phyloP scores from a whole-genome alignment of 106 monocot species.

The Posidonia australis region DNA sequence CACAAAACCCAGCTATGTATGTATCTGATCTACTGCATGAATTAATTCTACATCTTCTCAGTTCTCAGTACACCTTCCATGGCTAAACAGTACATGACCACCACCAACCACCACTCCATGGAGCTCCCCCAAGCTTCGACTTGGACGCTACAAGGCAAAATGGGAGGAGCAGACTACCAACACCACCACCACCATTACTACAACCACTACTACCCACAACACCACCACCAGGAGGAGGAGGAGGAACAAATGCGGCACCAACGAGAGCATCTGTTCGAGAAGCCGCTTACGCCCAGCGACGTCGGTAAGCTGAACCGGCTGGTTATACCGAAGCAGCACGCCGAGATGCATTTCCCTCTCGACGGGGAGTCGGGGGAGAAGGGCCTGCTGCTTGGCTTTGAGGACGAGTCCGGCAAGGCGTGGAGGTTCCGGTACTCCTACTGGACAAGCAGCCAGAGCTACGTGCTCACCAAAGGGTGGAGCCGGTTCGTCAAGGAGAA shows the following conservation, averaged over 20 bases:
- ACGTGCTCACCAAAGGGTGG: conserved; percentile 80
- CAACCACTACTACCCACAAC: neutral
- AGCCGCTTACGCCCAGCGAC: conserved; percentile 60
- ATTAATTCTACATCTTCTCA: neutral
- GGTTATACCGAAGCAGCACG: conserved; percentile 69
- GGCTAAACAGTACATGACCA: neutral
- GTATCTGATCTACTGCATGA: neutral
- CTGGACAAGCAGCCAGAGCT: conserved; percentile 80
- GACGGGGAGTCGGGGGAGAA: conserved; percentile 44
- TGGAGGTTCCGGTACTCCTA: conserved; percentile 76
- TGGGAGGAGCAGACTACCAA: neutral
- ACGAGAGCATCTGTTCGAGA: conserved; percentile 42
- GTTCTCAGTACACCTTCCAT: neutral
- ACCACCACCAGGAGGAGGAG: neutral
- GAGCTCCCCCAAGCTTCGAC: neutral
- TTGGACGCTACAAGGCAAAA: neutral
- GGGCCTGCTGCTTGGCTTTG: conserved; percentile 56
- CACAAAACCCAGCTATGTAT: neutral
- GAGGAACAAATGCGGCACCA: neutral
- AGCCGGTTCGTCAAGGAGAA: conserved; percentile 69
- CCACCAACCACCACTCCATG: neutral
- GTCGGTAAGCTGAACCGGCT: conserved; percentile 76
- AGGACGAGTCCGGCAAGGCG: conserved; percentile 36
- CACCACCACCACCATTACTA: neutral
- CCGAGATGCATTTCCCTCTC: conserved; percentile 61